Evolutionary conservation across 2,329 filamentous ascomycete species (phyloP), one percentile per base, ranked within the genome.

Genomic region (Emmonsiellopsis sp.): DNA sequence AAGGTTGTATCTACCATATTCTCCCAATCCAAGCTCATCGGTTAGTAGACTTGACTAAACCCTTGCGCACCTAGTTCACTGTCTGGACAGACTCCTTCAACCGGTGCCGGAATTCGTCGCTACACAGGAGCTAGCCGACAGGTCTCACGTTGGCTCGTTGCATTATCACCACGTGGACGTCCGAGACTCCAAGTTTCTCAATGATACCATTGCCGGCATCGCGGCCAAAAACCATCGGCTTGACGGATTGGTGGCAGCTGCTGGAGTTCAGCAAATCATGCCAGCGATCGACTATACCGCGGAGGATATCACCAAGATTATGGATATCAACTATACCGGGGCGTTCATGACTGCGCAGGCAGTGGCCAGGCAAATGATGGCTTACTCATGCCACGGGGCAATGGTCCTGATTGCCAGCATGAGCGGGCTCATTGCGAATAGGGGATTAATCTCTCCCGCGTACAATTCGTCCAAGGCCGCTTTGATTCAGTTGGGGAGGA

Each of bases 391-490:
- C 17, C 48, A 32, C n/a, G 77, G 74, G 11, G 75, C 72, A 2
- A 77, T 79, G 51, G 65, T 77, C 5, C 63, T 79, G 9, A 64
- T 79, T 1, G 77, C 75, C 0, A 76, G 72, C 56, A 79, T 79
- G 74, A 76, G 73, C 54, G 77, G 74, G 0, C 60, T 73, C 8
- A 70, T 76, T 46, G 74, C 74, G 9, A 77, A 77, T 62, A 75
- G 75, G 62, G 75, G 72, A 14, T 65, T 72, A 64, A 65, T 60
- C 10, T 66, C 60, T 5, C 65, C 69, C 3, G 67, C 71, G 0
- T 81, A 81, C 65, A 80, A 80, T 60, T 70, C 75, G 0, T 78
- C 75, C 54, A 81, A 81, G 64, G 73, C 77, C 0, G 78, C 74
- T 0, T 73, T 81, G 2, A 73, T 77, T 42, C 77, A 81, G 60